Base-by-base conservation (phyloP, 2,329 filamentous ascomycete genomes). In the Chrysoporthe austroafricana region DNA sequence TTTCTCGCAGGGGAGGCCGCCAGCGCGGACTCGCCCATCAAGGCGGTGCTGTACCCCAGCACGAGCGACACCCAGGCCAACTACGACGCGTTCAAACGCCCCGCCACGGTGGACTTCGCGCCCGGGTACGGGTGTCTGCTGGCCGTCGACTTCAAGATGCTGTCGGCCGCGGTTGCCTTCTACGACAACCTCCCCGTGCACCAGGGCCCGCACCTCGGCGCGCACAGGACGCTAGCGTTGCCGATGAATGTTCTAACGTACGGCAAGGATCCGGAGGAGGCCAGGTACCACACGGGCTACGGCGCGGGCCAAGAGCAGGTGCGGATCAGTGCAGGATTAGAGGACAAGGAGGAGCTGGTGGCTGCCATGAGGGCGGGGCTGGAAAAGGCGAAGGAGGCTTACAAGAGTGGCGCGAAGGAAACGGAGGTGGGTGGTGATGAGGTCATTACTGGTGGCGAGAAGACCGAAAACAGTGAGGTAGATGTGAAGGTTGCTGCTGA, bases 71-170 rank as follows among this genome's bases (percentile, higher is more conserved):
- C 72, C 14, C 78, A 75, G 61, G 77, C 80, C 2, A 75, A 75
- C 68, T 82, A 82, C 70, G 73, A 74, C 8, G 73, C 76, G 2
- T 74, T 80, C 70, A 73, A 79, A 71, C 77, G 82, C 3, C 75
- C 66, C 4, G 64, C 77, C 7, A 78, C 83, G 0, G 56, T 76
- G 0, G 84, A 85, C 1, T 82, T 87, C 66, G 72, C 73, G 0
- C 84, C 85, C 0, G 86, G 86, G 0, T 85, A 86, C 71, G 86
- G 86, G 2, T 87, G 84, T 71, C 80, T 88, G 1, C 73, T 88
- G 16, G 83, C 77, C 9, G 75, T 88, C 39, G 83, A 87, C 57
- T 84, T 89, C 59, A 75, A 77, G 13, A 77, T 72, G n/a, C 68
- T 81, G 0, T 77, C 77, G 4, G 68, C 76, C 0, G 79, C 84